These are phyloP conservation scores for Arthrobotrys megalospora DNA, from an alignment of 2,329 filamentous ascomycete genomes.

Conservation along the genomic window DNA sequence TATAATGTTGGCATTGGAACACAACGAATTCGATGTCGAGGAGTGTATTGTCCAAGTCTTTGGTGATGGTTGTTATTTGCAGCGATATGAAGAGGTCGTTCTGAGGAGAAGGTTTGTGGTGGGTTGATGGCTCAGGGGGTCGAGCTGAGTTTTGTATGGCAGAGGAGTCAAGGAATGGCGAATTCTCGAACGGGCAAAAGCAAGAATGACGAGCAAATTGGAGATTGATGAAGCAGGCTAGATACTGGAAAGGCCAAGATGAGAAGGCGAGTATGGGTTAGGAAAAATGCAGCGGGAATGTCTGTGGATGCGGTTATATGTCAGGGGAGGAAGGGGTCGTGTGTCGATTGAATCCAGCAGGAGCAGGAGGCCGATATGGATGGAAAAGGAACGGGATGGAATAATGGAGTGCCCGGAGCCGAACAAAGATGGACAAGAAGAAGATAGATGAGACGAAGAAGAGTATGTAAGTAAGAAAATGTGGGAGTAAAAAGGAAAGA, in stretches of 20 bases:
- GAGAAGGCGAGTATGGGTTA: conserved; percentile 49
- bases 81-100: conserved; percentile 2
- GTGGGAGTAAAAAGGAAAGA: conserved; percentile 65
- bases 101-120: conserved; percentile 4
- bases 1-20: conserved; percentile 7
- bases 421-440: conserved; percentile 65
- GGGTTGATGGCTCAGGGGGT: conserved; percentile 21
- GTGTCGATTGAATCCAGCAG: conserved; percentile 31
- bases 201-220: conserved; percentile 20
- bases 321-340: conserved; percentile 50
- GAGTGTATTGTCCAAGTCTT: not conserved
- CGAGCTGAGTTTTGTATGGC: conserved; percentile 20
- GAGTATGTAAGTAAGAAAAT: not conserved
- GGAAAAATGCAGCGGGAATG: conserved; percentile 42
- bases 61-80: not conserved
- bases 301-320: conserved; percentile 30
- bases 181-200: conserved; percentile 31
- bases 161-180: conserved; percentile 22
- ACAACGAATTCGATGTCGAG: conserved; percentile 6
- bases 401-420: not conserved
- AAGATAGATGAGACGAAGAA: conserved; percentile 62
- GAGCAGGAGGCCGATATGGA: conserved; percentile 28
- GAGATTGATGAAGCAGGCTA: conserved; percentile 21
- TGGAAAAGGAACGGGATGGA: not conserved
- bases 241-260: conserved; percentile 18